Evolutionary conservation across 139 green algal genomes (phyloP).

Genomic region (Chlorella ohadii): DNA sequence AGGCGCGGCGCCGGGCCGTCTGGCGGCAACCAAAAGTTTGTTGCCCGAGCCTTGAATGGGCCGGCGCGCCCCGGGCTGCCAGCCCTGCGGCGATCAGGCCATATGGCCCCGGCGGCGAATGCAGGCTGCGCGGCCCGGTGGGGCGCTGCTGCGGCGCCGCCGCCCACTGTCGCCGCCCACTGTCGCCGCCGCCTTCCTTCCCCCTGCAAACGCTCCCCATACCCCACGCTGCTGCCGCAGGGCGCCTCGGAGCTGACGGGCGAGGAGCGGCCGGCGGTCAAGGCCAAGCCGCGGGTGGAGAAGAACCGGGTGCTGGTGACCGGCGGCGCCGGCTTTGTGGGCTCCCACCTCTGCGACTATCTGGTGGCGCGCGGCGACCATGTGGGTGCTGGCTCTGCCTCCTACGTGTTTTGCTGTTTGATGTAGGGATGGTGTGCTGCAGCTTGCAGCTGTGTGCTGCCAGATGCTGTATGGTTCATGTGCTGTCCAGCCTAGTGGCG

Average conservation of each 20-base stretch:
- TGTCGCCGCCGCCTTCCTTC: not conserved
- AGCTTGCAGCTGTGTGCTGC: not conserved
- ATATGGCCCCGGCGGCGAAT: too few relatives aligned
- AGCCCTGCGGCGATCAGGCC: too few relatives aligned
- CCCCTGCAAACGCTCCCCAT: not conserved
- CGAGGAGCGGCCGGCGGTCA: slow-evolving; percentile 61
- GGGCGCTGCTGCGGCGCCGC: too few relatives aligned
- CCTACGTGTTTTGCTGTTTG: too few relatives aligned
- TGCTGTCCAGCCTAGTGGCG: too few relatives aligned
- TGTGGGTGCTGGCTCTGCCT: slow-evolving; percentile 56
- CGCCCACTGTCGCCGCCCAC: not conserved
- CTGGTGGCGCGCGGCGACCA: slow-evolving; percentile 91
- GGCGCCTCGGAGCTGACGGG: slow-evolving; percentile 13
- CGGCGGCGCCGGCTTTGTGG: slow-evolving; percentile 97
- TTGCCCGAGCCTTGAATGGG: too few relatives aligned
- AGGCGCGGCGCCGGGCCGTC: too few relatives aligned
- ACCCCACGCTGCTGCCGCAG: not conserved
- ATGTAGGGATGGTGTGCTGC: not conserved
- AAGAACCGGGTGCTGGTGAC: slow-evolving; percentile 92
- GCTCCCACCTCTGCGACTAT: slow-evolving; percentile 93
- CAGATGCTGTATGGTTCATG: too few relatives aligned
- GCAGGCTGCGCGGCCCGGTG: too few relatives aligned
- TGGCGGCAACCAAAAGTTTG: too few relatives aligned
- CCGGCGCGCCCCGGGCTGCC: too few relatives aligned
- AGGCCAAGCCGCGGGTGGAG: slow-evolving; percentile 88